Percentiles rank a stretch among this genome's conserved stretches.
phyloP scores from a whole-genome alignment of 225 moss, liverwort and hornwort species.

The Polytrichum formosum region DNA sequence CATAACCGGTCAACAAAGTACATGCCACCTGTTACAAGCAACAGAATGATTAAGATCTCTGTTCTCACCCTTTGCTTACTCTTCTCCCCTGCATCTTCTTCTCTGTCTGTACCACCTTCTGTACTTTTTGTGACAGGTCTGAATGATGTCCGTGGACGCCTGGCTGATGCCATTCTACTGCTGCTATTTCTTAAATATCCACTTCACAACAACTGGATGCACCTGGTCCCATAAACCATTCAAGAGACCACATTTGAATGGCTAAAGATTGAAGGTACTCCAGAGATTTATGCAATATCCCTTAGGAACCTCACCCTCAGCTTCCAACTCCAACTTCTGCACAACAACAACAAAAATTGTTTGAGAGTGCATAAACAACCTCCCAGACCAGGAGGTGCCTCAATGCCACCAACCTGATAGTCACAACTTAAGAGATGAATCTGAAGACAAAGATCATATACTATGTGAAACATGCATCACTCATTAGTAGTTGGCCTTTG shows the following conservation, averaged over 20 bases:
- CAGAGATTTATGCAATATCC: too few species aligned
- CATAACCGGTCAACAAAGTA: neutral
- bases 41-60: constrained; percentile 8
- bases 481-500: too few species aligned
- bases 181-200: constrained; percentile 17
- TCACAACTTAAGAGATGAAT: neutral
- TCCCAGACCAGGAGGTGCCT: neutral
- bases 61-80: constrained; percentile 72
- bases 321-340: too few species aligned
- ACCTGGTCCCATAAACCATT: constrained; percentile 20
- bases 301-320: too few species aligned
- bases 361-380: neutral
- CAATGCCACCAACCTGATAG: too few species aligned
- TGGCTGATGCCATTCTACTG: constrained; percentile 70
- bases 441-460: too few species aligned
- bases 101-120: constrained; percentile 50
- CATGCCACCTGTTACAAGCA: neutral
- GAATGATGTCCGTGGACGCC: constrained; percentile 73
- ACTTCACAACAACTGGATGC: constrained; percentile 26
- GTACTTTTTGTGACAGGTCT: constrained; percentile 57
- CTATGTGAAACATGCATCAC: too few species aligned
- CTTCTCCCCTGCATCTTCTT: constrained; percentile 71
- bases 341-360: constrained; percentile 5
- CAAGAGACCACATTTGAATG: constrained; percentile 29
- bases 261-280: neutral